phyloP scores from a whole-genome alignment of 805 yeast genomes.

The Ogataea philodendri region DNA sequence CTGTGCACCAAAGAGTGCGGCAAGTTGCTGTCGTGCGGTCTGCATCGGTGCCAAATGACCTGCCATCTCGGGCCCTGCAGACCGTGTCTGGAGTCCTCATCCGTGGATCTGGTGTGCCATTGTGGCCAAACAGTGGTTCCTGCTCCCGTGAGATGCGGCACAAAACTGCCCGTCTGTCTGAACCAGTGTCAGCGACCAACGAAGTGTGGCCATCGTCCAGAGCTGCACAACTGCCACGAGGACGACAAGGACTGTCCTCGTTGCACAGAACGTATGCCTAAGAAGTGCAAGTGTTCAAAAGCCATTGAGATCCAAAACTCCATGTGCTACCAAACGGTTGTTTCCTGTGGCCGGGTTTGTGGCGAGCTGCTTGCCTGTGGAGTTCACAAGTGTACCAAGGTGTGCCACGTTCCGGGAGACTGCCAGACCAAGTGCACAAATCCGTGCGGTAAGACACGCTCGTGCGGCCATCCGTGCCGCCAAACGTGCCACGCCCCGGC shows the following conservation, averaged over 20 bases:
- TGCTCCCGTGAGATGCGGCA: conserved; percentile 88
- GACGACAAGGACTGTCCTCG: conserved; percentile 65
- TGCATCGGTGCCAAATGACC: conserved; percentile 62
- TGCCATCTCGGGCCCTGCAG: conserved; percentile 82
- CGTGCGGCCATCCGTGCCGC: conserved; percentile 70
- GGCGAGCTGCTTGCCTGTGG: conserved; percentile 48
- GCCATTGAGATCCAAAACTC: conserved; percentile 50
- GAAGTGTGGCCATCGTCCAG: conserved; percentile 69
- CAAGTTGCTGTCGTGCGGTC: conserved; percentile 58
- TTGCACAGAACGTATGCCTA: conserved; percentile 52
- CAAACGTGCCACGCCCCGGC: conserved; percentile 60
- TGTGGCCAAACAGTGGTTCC: conserved; percentile 76
- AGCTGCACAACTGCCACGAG: conserved; percentile 75
- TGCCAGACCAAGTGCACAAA: conserved; percentile 61
- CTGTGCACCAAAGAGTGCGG: conserved; percentile 69
- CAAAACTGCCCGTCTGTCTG: conserved; percentile 59
- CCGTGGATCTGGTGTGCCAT: conserved; percentile 73
- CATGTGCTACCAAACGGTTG: conserved; percentile 64
- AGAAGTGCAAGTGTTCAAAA: conserved; percentile 33
- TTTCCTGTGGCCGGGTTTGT: conserved; percentile 70
- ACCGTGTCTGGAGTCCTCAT: conserved; percentile 77
- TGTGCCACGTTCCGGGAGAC: conserved; percentile 56
- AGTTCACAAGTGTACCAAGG: conserved; percentile 48
- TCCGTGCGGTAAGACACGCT: conserved; percentile 52
- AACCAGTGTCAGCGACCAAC: conserved; percentile 58